phyloP scores from a whole-genome alignment of 306 rosid genomes.

The Vigna radiata region DNA sequence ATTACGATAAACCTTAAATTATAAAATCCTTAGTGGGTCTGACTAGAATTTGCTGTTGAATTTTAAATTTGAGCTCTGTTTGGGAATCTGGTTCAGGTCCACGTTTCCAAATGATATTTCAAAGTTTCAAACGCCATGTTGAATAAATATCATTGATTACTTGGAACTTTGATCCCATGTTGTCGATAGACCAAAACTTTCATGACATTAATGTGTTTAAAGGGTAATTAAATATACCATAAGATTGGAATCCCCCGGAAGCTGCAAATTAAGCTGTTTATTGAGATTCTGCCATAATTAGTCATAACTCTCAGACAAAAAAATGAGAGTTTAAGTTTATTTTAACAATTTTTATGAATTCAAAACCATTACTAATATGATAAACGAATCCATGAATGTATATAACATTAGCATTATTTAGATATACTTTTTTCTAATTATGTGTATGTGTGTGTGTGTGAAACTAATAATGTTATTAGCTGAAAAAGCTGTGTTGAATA shows the following conservation, averaged over 20 bases:
- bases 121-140: constrained; percentile 51
- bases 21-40: constrained; percentile 49
- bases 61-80: constrained; percentile 45
- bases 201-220: constrained; percentile 56
- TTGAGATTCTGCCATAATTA: too few relatives aligned
- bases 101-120: constrained; percentile 71
- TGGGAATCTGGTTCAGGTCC: constrained; percentile 75
- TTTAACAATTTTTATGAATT: background rate
- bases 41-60: constrained; percentile 49
- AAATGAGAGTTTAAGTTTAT: background rate
- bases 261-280: constrained; percentile 25
- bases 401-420: too few relatives aligned
- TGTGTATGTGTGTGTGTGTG: too few relatives aligned
- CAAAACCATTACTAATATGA: background rate
- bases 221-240: constrained; percentile 43
- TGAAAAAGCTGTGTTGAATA: background rate
- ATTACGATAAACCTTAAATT: constrained; percentile 68
- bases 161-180: constrained; percentile 59
- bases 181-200: constrained; percentile 46
- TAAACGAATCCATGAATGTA: background rate
- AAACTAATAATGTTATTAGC: too few relatives aligned
- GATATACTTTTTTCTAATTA: too few relatives aligned
- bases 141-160: constrained; percentile 41
- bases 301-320: background rate
- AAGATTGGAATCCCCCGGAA: constrained; percentile 54